Evolutionary conservation across 495 filamentous ascomycete genomes (phyloP), one percentile per base, ranked within the genome.

Genomic region (Rhizodiscina lignyota): DNA sequence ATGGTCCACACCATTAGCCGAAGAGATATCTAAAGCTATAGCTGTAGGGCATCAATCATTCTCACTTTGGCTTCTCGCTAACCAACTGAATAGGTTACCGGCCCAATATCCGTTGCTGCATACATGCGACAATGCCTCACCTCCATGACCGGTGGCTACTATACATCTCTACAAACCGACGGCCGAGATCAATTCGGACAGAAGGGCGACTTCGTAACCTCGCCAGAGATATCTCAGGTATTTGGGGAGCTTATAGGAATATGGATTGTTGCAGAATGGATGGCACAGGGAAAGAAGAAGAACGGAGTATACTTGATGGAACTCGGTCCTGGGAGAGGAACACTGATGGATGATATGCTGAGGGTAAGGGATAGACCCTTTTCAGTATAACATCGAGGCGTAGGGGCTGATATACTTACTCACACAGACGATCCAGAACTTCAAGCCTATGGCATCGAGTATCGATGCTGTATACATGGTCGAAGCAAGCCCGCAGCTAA

Each of bases 111-210:
- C 3, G 72, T 97, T 35, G 86, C 89, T 18, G 70, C 80, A 24
- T 97, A 84, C 56, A 97, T 97, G 89, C 85, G 89, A 50, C 89
- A 94, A 74, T 94, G 87, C 53, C 74, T 97, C 43, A 94, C 86
- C 11, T 79, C 79, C 10, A 77, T 83, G 34, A 62, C 79, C n/a
- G 83, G 82, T 37, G 89, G 89, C 30, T 97, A 97, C 62, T 97
- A 97, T 59, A 94, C 83, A 4, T 69, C 77, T 2, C 6, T 8
- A 13, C 68, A 68, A 21, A 60, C 68, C 23, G 52, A 66, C 33
- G 73, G 62, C 18, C 65, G 67, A 10, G 84, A 92, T 48, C 85
- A 86, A 30, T 96, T 97, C 45, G 91, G 89, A 1, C 64, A 68
- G 36, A 77, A 79, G 48, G 89, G 89, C 18, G 89, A 97, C 54